Evolutionary conservation across 2,329 filamentous ascomycete genomes (phyloP).

Genomic region (Tolypocladium capitatum): DNA sequence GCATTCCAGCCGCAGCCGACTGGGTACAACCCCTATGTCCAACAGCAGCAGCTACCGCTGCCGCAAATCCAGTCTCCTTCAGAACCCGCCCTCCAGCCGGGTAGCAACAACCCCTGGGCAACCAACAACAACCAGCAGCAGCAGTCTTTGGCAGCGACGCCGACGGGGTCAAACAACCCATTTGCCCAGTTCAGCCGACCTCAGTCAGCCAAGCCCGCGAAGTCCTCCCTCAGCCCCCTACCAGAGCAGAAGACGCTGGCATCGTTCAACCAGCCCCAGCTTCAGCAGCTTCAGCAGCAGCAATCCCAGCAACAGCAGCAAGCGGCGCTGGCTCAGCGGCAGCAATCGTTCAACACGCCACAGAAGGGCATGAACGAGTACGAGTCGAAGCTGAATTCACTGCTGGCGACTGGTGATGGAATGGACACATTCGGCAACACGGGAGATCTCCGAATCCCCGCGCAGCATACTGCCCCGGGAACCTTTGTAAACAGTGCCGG

Average conservation of each 20-base stretch:
- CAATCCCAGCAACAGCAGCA: constrained; percentile 26
- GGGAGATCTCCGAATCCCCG: constrained; percentile 87
- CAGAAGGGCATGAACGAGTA: constrained; percentile 48
- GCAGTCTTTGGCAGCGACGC: constrained; percentile 60
- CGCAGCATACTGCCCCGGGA: constrained; percentile 91
- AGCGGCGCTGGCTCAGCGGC: constrained; percentile 13
- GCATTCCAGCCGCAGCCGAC: constrained; percentile 38
- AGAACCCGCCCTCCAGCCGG: constrained; percentile 55
- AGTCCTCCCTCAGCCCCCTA: constrained; percentile 61
- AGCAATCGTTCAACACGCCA: constrained; percentile 18
- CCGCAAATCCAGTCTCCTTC: constrained; percentile 21
- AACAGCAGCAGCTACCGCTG: constrained; percentile 27
- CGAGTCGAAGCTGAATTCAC: constrained; percentile 67
- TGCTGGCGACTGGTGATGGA: constrained; percentile 78
- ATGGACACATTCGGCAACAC: constrained; percentile 97
- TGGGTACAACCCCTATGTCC: constrained; percentile 41
- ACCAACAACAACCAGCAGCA: constrained; percentile 42
- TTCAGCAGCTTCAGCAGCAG: constrained; percentile 31
- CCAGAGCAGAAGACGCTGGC: constrained; percentile 73
- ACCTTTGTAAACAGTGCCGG: constrained; percentile 96
- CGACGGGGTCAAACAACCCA: constrained; percentile 95
- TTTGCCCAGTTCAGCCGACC: constrained; percentile 67
- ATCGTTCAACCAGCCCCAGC: constrained; percentile 36
- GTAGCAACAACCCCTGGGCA: constrained; percentile 92
- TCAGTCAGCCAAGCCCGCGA: constrained; percentile 38